Evolutionary conservation across 2,329 filamentous ascomycete genomes (phyloP), one percentile per base, ranked within the genome.

Genomic region (Alternaria postmessia): DNA sequence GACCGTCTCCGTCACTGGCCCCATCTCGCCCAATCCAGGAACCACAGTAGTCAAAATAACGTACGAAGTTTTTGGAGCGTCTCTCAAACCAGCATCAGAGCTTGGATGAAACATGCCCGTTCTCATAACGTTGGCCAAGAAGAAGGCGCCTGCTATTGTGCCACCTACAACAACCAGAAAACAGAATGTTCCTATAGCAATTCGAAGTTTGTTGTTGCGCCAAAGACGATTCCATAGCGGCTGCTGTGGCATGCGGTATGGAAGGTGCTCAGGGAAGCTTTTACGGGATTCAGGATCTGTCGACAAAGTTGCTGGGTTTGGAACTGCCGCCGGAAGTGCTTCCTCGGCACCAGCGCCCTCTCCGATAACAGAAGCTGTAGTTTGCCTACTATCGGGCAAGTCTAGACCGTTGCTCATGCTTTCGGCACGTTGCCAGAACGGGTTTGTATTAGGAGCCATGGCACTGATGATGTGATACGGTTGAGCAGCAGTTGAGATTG

Each of bases 321-420:
- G 7, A 9, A 2, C 7, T 24, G 39, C 20, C 20, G 20, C 7
- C 12, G 20, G 20, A 5, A 1, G 20, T 16, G 3, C 39, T 24
- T 5, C 3, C 2, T 14, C 8, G 12, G 12, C 11, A 2, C 8
- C 6, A 24, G 0, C 3, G 1, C 5, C 11, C 0, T 16, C 12
- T 2, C 24, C 1, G 1, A 38, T 4, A 3, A n/a, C 6, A 38
- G 14, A 9, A 38, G 1, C 12, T 7, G 3, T 24, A 3, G 20
- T 42, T 2, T 18, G 24, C 7, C 18, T 16, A 1, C 2, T 2
- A 4, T 24, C 11, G 2, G 12, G 9, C 16, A 20, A 4, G 4
- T 24, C 6, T 24, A 1, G 20, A 42, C 20, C 1, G 5, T 24
- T 7, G 12, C 2, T 12, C 39, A 8, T 42, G 39, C 39, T 24